A percentile compares a stretch with the other conserved stretches of the same genome.
phyloP scores from a whole-genome alignment of 192 early-diverging fungal genomes.

The Podila minutissima region DNA sequence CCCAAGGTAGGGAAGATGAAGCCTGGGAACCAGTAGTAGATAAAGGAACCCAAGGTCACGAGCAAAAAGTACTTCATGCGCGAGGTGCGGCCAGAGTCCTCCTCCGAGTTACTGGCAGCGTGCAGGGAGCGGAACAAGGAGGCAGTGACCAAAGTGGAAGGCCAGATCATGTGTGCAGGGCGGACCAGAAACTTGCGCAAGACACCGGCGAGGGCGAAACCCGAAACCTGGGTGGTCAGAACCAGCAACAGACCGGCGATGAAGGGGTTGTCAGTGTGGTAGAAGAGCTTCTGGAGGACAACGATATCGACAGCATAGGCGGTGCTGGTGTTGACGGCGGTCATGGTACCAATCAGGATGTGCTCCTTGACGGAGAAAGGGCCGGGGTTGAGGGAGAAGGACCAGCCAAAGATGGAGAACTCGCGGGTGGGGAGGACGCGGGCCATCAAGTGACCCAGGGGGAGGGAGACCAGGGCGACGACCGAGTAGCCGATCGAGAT shows the following conservation, averaged over 20 bases:
- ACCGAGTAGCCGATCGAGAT: conserved; percentile 47
- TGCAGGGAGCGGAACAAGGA: conserved; percentile 81
- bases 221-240: conserved; percentile 61
- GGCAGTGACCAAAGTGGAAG: conserved; percentile 71
- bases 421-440: conserved; percentile 22
- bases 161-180: conserved; percentile 88
- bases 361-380: conserved; percentile 71
- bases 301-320: conserved; percentile 63
- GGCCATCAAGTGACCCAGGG: conserved; percentile 53
- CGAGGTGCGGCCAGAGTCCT: conserved; percentile 18
- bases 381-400: conserved; percentile 62
- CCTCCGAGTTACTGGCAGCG: conserved; percentile 13
- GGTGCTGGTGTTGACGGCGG: conserved; percentile 45
- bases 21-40: conserved; percentile 66
- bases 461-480: conserved; percentile 54
- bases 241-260: conserved; percentile 56
- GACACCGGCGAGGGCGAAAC: conserved; percentile 73
- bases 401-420: not conserved
- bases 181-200: conserved; percentile 80
- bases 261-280: conserved; percentile 58
- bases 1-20: conserved; percentile 56
- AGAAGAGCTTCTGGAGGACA: conserved; percentile 58
- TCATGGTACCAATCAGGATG: conserved; percentile 60
- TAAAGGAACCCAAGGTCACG: conserved; percentile 53
- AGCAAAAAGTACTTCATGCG: conserved; percentile 68